These are phyloP conservation scores for Malus domestica DNA, from an alignment of 306 rosid genomes.

Conservation along the genomic window DNA sequence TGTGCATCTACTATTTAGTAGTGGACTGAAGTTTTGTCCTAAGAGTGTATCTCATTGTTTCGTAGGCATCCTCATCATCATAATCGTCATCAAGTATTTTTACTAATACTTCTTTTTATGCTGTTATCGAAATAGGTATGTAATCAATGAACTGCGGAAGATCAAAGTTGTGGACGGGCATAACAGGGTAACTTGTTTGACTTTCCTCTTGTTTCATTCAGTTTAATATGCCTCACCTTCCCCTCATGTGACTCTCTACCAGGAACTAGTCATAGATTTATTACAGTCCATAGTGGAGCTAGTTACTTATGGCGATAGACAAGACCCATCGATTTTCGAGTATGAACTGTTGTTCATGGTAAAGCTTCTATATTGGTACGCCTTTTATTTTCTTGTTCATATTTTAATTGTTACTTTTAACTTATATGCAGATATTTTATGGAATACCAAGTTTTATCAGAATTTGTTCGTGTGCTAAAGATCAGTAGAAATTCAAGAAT, in stretches of 20 bases:
- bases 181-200: slow-evolving; percentile 26
- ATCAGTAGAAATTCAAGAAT: slow-evolving; percentile 53
- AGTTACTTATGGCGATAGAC: slow-evolving; percentile 75
- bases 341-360: slow-evolving; percentile 28
- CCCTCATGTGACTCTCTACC: background rate
- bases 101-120: background rate
- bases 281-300: slow-evolving; percentile 78
- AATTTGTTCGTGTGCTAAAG: slow-evolving; percentile 67
- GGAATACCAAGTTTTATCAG: slow-evolving; percentile 77
- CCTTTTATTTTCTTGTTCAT: slow-evolving; percentile 6
- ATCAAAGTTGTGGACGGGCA: slow-evolving; percentile 34
- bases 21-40: background rate
- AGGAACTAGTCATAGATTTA: slow-evolving; percentile 72
- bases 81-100: background rate
- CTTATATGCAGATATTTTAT: slow-evolving; percentile 64
- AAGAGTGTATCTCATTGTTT: background rate
- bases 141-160: slow-evolving; percentile 21
- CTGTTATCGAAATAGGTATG: slow-evolving; percentile 10
- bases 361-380: slow-evolving; percentile 4
- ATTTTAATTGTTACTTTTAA: slow-evolving; percentile 4
- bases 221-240: background rate
- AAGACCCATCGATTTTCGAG: slow-evolving; percentile 76
- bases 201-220: background rate
- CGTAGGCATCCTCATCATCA: background rate
- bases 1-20: background rate